These are phyloP conservation scores for Poa pratensis DNA, from an alignment of 176 grass and related monocot genomes.

Conservation along the genomic window DNA sequence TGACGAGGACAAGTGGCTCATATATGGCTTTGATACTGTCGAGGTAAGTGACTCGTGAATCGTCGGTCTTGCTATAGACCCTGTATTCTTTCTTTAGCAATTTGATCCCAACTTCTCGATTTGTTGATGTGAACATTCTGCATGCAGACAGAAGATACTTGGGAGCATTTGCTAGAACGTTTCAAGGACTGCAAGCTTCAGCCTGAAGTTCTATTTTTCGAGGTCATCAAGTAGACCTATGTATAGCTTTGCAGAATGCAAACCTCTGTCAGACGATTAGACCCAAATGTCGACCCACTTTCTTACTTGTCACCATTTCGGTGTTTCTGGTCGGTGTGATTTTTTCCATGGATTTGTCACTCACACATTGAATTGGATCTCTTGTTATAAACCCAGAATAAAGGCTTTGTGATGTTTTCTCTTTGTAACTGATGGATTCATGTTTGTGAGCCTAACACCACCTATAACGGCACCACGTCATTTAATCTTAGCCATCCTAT, in stretches of 20 bases:
- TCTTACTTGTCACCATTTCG: neutral
- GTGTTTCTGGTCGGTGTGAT: neutral
- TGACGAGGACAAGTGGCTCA: conserved; percentile 29
- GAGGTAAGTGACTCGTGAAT: neutral
- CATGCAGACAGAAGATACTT: neutral
- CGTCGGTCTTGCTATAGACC: neutral
- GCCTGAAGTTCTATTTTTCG: conserved; percentile 16
- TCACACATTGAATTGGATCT: neutral
- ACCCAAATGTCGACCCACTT: neutral
- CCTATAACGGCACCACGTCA: neutral
- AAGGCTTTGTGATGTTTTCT: neutral
- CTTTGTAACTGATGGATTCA: neutral
- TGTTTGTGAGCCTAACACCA: neutral
- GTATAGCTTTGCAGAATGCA: neutral
- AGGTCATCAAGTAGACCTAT: conserved; percentile 14
- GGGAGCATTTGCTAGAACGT: neutral
- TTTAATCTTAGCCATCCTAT: neutral
- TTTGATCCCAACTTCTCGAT: neutral
- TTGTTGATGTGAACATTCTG: neutral
- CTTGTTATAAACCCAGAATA: neutral
- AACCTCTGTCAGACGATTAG: neutral
- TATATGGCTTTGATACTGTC: neutral
- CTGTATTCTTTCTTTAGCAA: neutral
- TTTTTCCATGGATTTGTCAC: neutral
- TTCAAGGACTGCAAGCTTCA: conserved; percentile 3